Conservation (phyloP, 768 basidiomycete species). For the Fomitopsis pulvina region DNA sequence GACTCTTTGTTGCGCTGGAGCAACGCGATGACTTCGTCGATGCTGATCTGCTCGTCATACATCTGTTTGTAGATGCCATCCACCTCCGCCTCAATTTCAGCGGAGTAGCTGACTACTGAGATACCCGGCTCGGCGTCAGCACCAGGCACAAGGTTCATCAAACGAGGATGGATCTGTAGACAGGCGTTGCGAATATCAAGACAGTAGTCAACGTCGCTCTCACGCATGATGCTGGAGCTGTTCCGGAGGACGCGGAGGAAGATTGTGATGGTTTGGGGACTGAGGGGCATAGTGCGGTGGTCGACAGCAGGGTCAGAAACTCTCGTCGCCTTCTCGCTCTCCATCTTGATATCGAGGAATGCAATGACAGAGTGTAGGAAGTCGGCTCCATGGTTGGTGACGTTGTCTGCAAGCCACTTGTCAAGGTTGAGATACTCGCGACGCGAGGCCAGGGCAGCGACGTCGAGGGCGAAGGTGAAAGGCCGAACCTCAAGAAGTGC, state of each 20-base stretch:
- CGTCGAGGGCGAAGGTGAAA: conserved; percentile 86
- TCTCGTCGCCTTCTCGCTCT: conserved; percentile 73
- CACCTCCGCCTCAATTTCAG: conserved; percentile 89
- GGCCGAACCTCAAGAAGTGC: conserved; percentile 86
- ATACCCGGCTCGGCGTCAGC: conserved; percentile 89
- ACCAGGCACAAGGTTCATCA: conserved; percentile 88
- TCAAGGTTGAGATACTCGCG: conserved; percentile 93
- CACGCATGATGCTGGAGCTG: conserved; percentile 67
- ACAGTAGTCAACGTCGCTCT: conserved; percentile 79
- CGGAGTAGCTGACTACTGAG: conserved; percentile 77
- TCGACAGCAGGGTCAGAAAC: conserved; percentile 75
- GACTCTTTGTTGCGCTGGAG: conserved; percentile 84
- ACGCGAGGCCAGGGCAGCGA: conserved; percentile 89
- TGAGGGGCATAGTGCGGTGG: conserved; percentile 80
- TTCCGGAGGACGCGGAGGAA: conserved; percentile 86
- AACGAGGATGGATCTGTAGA: conserved; percentile 90
- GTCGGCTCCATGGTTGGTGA: conserved; percentile 72
- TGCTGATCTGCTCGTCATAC: conserved; percentile 92
- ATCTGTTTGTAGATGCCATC: conserved; percentile 96
- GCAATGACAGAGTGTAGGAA: conserved; percentile 84
- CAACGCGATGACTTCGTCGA: conserved; percentile 89
- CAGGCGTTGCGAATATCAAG: conserved; percentile 90
- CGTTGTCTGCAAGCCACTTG: conserved; percentile 92
- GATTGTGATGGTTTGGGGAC: conserved; percentile 83
- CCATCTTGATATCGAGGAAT: conserved; percentile 91